Base-by-base conservation (phyloP, 2,329 filamentous ascomycete genomes). In the Sporothrix mexicana region DNA sequence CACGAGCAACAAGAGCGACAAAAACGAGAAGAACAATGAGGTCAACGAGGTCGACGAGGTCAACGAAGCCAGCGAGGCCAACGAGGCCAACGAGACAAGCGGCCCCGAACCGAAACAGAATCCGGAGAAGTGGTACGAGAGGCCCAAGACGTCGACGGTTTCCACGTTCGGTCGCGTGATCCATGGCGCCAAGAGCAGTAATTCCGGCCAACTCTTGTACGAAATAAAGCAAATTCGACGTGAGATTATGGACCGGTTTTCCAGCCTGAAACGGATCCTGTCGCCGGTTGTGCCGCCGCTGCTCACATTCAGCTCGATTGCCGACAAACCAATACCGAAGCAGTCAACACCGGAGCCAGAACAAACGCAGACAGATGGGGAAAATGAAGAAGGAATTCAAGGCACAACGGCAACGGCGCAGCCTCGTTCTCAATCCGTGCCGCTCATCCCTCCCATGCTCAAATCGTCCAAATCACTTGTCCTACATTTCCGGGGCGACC, bases 131-230 rank as follows among this genome's bases (percentile, higher is more conserved):
- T 73, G 72, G 72, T 70, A 74, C 43, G 36, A 61, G 9, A 13
- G 25, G n/a, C 9, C 23, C 8, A 55, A n/a, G 9, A 66, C 57
- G 7, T 69, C 75, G 1, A 75, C 74, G 0, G 64, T 72, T 0
- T 86, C 86, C 12, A 80, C 81, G 2, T 89, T 89, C 75, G 88
- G 88, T 20, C 84, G 87, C 70, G 74, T 88, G 47, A 81, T 89
- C 0, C 84, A 85, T 73, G 67, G 7, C 30, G 30, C 30, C 30
- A 70, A 1, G 61, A 70, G 66, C 13, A 25, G 7, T 49, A 55
- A 8, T 15, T 36, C 30, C 30, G 30, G 30, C 7, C 30, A 36
- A 36, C 30, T 36, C 30, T 36, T 36, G 30, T 36, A 36, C 30
- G 30, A 36, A 6, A 36, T 36, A 6, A 36, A 7, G 30, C 30